Evolutionary conservation across 176 grass and related monocot genomes (phyloP).

Genomic region (Cymbopogon citratus): DNA sequence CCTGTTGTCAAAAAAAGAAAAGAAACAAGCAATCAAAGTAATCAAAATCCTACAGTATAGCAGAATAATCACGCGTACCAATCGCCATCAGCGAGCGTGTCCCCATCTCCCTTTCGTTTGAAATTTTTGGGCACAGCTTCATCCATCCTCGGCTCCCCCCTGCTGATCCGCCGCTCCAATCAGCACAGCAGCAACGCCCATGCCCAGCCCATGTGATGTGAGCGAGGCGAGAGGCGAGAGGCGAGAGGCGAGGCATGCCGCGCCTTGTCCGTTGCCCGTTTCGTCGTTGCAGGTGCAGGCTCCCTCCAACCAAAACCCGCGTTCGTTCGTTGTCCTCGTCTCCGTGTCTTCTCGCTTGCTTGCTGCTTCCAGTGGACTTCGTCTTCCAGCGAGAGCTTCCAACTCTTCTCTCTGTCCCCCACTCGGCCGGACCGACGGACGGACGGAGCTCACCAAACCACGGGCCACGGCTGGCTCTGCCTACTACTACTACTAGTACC

Average conservation of each 20-base stretch:
- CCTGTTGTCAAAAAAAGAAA: no score
- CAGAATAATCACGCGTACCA: no score
- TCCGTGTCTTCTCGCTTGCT: background rate
- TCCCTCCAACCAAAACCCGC: background rate
- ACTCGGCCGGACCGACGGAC: background rate
- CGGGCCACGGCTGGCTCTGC: background rate
- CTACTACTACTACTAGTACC: background rate
- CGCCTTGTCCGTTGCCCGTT: background rate
- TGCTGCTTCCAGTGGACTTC: constrained; percentile 27
- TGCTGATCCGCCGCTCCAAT: no score
- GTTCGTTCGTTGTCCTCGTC: background rate
- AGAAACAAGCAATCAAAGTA: no score
- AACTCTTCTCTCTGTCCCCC: background rate
- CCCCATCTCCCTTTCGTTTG: constrained; percentile 11
- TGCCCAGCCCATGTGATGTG: constrained; percentile 6
- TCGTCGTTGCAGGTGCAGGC: no score
- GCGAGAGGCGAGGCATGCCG: background rate
- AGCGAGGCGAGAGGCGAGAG: no score
- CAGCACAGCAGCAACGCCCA: no score
- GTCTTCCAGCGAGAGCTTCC: constrained; percentile 9
- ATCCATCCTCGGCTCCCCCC: no score
- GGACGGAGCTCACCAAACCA: background rate
- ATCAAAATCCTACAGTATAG: no score
- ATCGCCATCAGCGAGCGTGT: background rate
- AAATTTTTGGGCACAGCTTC: constrained; percentile 3